phyloP scores from a whole-genome alignment of 2,329 filamentous ascomycete genomes.

The Xylariaceae sp. region DNA sequence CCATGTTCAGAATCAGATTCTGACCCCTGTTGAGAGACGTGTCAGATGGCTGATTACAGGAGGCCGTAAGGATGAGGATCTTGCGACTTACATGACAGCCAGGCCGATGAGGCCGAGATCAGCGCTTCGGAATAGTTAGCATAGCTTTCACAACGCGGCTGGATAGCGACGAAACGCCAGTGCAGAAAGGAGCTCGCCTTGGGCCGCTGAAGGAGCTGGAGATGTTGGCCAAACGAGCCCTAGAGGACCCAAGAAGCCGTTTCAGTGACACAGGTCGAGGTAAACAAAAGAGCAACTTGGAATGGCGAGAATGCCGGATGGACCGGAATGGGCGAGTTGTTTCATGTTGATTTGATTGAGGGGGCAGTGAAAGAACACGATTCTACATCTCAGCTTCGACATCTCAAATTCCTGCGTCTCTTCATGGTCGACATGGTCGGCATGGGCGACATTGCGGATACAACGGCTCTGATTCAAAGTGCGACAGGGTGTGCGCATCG shows the following conservation, averaged over 20 bases:
- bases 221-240: conserved; percentile 71
- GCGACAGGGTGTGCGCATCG: conserved; percentile 4
- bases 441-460: no score
- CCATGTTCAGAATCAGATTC: conserved; percentile 87
- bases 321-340: no score
- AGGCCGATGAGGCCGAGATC: conserved; percentile 91
- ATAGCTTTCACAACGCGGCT: conserved; percentile 35
- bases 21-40: conserved; percentile 51
- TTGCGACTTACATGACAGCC: conserved; percentile 71
- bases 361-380: neutral
- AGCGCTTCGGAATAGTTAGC: conserved; percentile 63
- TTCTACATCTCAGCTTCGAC: no score
- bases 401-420: no score
- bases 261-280: conserved; percentile 31
- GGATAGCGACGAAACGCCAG: conserved; percentile 17
- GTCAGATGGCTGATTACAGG: conserved; percentile 13
- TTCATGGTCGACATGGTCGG: no score
- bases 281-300: conserved; percentile 18
- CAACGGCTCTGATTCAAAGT: neutral
- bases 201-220: conserved; percentile 58
- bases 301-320: conserved; percentile 14
- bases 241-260: conserved; percentile 38
- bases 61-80: conserved; percentile 2
- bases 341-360: conserved; percentile 10
- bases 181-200: conserved; percentile 38